Evolutionary conservation across 140 eudicot genomes (phyloP).

Genomic region (Stevia rebaudiana): DNA sequence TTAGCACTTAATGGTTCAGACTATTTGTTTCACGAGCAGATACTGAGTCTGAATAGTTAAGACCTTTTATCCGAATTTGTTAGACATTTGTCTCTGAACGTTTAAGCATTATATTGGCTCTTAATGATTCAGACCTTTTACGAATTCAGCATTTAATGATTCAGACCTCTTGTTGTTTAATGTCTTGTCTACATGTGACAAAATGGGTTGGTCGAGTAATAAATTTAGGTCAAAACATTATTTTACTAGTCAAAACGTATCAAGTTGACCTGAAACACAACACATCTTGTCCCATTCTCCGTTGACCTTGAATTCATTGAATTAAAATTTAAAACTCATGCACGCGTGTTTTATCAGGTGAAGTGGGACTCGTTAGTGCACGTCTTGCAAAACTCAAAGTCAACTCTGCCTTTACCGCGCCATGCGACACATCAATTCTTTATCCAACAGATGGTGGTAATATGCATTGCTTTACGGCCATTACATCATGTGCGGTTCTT

Average conservation of each 20-base stretch:
- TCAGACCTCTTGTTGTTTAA: too few relatives aligned
- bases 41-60: too few relatives aligned
- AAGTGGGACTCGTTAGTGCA: slow-evolving; percentile 23
- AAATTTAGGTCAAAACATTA: not conserved
- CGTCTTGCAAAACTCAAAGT: slow-evolving; percentile 68
- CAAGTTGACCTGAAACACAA: not conserved
- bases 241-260: not conserved
- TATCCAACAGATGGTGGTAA: slow-evolving; percentile 86
- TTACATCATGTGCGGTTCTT: slow-evolving; percentile 71
- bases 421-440: slow-evolving; percentile 60
- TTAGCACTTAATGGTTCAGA: too few relatives aligned
- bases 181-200: not conserved
- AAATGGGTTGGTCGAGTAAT: not conserved
- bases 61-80: too few relatives aligned
- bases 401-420: slow-evolving; percentile 50
- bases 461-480: slow-evolving; percentile 81
- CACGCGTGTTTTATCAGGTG: slow-evolving; percentile 7
- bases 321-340: not conserved
- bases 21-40: too few relatives aligned
- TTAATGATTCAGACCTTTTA: too few relatives aligned
- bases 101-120: too few relatives aligned
- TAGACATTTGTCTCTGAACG: too few relatives aligned
- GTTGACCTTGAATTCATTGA: not conserved
- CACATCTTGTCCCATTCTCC: not conserved
- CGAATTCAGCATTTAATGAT: too few relatives aligned